Percentiles rank a stretch among this genome's conserved stretches.
Evolutionary conservation across 1,284 basidiomycete species (phyloP).

Genomic region (Cryptococcus sp.): DNA sequence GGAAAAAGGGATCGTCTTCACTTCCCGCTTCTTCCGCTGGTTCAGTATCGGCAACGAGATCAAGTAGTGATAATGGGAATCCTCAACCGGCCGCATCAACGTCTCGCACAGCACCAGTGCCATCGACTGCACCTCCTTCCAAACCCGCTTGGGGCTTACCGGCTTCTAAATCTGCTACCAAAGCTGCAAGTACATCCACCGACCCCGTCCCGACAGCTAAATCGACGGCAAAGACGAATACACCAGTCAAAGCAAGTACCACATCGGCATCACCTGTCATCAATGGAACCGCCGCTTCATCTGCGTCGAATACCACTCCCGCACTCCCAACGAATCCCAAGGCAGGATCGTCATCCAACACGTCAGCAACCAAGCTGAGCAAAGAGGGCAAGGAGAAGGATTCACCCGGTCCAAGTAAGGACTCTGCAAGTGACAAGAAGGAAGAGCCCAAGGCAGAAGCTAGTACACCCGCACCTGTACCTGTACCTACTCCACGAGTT

Average conservation of each 20-base stretch:
- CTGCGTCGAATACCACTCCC: constrained; percentile 4
- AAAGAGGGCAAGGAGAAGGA: too few relatives aligned
- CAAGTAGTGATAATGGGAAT: constrained; percentile 2
- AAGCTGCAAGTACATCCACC: not conserved
- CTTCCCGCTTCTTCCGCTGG: not conserved
- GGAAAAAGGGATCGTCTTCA: constrained; percentile 1
- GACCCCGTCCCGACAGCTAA: constrained; percentile 3
- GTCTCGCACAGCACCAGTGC: not conserved
- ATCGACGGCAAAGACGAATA: not conserved
- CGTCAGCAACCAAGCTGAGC: too few relatives aligned
- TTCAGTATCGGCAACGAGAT: not conserved
- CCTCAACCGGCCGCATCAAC: not conserved
- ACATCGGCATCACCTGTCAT: constrained; percentile 23
- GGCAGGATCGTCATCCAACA: too few relatives aligned
- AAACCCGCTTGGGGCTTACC: constrained; percentile 25
- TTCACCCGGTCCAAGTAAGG: too few relatives aligned
- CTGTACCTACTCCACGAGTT: constrained; percentile 17
- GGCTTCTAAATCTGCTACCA: too few relatives aligned
- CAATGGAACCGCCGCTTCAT: constrained; percentile 15
- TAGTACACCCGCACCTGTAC: constrained; percentile 3
- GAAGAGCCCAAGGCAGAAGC: too few relatives aligned
- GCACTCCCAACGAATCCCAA: too few relatives aligned
- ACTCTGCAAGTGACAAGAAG: too few relatives aligned
- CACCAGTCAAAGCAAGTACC: not conserved
- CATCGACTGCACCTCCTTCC: constrained; percentile 4